Conservation (phyloP, 257 asterid species). For the Thymus quinquecostatus region DNA sequence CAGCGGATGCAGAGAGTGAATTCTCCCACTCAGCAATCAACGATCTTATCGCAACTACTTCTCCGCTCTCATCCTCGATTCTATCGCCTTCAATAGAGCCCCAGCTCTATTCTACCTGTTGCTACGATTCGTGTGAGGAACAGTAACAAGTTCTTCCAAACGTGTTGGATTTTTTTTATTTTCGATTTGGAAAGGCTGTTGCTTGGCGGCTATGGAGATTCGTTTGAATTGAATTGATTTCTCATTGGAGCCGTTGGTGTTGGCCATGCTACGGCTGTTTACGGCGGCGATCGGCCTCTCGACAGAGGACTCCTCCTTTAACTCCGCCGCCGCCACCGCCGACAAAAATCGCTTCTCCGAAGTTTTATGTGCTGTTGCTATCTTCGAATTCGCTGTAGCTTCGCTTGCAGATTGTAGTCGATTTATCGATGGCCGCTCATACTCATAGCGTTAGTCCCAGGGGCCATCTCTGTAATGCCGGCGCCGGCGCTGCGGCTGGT, state of each 20-base stretch:
- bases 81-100: conserved; percentile 29
- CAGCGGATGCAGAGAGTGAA: conserved; percentile 7
- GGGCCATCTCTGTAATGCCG: conserved; percentile 81
- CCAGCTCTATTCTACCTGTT: conserved; percentile 19
- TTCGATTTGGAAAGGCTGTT: background rate
- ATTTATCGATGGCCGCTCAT: conserved; percentile 52
- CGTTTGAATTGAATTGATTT: conserved; percentile 18
- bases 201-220: conserved; percentile 12
- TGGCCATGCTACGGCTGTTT: conserved; percentile 85
- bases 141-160: conserved; percentile 17
- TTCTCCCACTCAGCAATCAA: conserved; percentile 3
- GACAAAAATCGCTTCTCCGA: conserved; percentile 25
- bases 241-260: conserved; percentile 35
- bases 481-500: conserved; percentile 95
- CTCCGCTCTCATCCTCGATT: conserved; percentile 42
- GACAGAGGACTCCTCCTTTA: conserved; percentile 55
- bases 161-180: conserved; percentile 2
- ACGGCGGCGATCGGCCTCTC: conserved; percentile 59
- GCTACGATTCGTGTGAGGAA: conserved; percentile 7
- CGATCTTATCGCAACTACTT: conserved; percentile 35
- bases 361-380: conserved; percentile 7
- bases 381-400: conserved; percentile 6
- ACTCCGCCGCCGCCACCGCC: conserved; percentile 17
- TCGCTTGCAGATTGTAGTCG: conserved; percentile 25
- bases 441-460: conserved; percentile 64